Conservation (phyloP, 805 yeast genomes). For the Yamadazyma akitaensis region DNA sequence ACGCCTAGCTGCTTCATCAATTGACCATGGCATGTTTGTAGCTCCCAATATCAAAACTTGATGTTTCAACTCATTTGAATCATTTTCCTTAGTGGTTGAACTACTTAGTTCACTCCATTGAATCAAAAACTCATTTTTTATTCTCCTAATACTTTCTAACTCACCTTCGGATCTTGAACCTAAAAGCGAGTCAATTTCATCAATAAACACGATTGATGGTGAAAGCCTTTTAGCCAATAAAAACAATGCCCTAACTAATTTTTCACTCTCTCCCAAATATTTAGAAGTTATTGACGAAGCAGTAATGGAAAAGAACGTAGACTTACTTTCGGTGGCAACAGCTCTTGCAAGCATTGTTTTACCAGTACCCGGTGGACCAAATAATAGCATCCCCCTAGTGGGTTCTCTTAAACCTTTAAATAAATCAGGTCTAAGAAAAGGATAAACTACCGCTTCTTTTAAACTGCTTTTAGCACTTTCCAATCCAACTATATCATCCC, state of each 20-base stretch:
- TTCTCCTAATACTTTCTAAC: slow-evolving; percentile 83
- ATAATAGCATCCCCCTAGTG: slow-evolving; percentile 90
- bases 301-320: slow-evolving; percentile 88
- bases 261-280: slow-evolving; percentile 89
- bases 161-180: slow-evolving; percentile 76
- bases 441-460: slow-evolving; percentile 94
- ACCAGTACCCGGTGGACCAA: slow-evolving; percentile 99
- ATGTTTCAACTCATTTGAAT: slow-evolving; percentile 36
- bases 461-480: slow-evolving; percentile 84
- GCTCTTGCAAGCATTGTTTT: slow-evolving; percentile 97
- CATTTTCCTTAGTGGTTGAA: slow-evolving; percentile 49
- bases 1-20: slow-evolving; percentile 94
- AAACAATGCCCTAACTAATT: slow-evolving; percentile 84
- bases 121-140: slow-evolving; percentile 87
- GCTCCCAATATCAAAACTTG: slow-evolving; percentile 92
- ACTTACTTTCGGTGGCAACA: slow-evolving; percentile 91
- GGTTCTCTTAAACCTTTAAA: slow-evolving; percentile 92
- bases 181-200: slow-evolving; percentile 89
- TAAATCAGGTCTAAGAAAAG: slow-evolving; percentile 89
- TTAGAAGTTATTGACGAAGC: slow-evolving; percentile 84
- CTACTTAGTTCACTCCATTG: slow-evolving; percentile 93
- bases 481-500: slow-evolving; percentile 95
- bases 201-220: slow-evolving; percentile 92
- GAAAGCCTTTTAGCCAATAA: slow-evolving; percentile 79
- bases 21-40: slow-evolving; percentile 94